Evolutionary conservation across 1,284 basidiomycete genomes (phyloP), one percentile per base, ranked within the genome.

Genomic region (Naganishia sp.): DNA sequence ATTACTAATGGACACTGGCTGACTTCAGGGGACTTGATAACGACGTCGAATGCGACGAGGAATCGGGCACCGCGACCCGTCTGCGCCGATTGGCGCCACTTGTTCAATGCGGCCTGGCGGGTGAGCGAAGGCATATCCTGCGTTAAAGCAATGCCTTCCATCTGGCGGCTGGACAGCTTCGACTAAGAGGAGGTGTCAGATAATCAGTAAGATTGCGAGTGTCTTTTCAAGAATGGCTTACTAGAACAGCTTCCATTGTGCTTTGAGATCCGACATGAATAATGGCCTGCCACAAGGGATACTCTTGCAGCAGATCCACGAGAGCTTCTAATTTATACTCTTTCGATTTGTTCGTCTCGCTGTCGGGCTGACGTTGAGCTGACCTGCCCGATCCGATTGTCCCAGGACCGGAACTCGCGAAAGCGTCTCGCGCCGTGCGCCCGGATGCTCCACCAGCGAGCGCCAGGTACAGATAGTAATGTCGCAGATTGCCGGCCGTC

Each of bases 271-370:
- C 92, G 42, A 95, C 92, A 74, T 94, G 90, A 50, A 95, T 89
- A 68, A 95, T 88, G 0, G 90, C 91, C 72, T 94, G 91, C 56
- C 83, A 82, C 10, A 81, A 74, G 13, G 79, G 76, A 65, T 79
- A 86, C 76, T 98, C 94, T 57, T 95, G 92, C 71, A 96, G 88
- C 68, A 98, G 83, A 78, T 97, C 95, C 28, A 90, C 88, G 43
- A 99, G 84, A 18, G 93, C 94, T 75, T 99, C 94, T 60, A 99
- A 83, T 80, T 99, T 99, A 91, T 94, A 98, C 80, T 97, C 94
- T 70, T 92, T 86, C 44, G 93, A 93, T 76, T 92, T 90, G 15
- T 87, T 86, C 53, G 87, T 92, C 79, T 94, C 92, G 15, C 90
- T 88, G 77, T 73, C 78, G 21, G 68, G 63, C 55, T 72, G 70